These are phyloP conservation scores for Boletus bicolor DNA, from an alignment of 768 basidiomycete species.

Conservation along the genomic window DNA sequence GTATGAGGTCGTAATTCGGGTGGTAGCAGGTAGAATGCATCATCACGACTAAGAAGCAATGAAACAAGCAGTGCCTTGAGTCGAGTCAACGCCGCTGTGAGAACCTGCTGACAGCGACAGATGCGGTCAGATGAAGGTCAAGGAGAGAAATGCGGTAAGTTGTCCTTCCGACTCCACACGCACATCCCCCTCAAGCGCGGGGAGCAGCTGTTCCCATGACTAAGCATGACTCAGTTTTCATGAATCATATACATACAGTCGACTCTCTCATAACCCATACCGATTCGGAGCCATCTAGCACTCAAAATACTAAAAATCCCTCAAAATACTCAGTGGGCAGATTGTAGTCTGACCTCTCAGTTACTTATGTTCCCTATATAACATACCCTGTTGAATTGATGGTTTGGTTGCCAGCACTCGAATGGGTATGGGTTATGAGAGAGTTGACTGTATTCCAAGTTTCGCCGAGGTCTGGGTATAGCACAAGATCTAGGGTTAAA, in stretches of 20 bases:
- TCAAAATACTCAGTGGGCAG: too few relatives aligned
- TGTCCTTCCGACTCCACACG: not conserved
- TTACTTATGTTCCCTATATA: too few relatives aligned
- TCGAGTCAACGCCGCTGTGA: constrained; percentile 15
- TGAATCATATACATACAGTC: too few relatives aligned
- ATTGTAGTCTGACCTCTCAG: too few relatives aligned
- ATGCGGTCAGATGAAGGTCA: constrained; percentile 6
- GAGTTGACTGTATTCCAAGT: too few relatives aligned
- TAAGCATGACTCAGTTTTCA: constrained; percentile 20
- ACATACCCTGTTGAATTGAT: too few relatives aligned
- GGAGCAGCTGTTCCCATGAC: constrained; percentile 11
- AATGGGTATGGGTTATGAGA: too few relatives aligned
- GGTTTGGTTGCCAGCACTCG: too few relatives aligned
- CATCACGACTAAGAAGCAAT: not conserved
- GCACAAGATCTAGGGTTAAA: not conserved
- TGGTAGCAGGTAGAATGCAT: constrained; percentile 20
- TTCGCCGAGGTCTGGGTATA: not conserved
- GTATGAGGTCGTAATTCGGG: constrained; percentile 10
- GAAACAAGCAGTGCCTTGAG: not conserved
- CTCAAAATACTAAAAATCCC: too few relatives aligned
- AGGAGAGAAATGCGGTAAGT: constrained; percentile 1
- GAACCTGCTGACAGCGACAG: constrained; percentile 5
- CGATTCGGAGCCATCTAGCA: too few relatives aligned
- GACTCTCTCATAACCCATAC: too few relatives aligned
- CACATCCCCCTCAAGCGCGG: not conserved